phyloP scores from a whole-genome alignment of 2,329 filamentous ascomycete genomes.

The Raffaelea ambrosiae region DNA sequence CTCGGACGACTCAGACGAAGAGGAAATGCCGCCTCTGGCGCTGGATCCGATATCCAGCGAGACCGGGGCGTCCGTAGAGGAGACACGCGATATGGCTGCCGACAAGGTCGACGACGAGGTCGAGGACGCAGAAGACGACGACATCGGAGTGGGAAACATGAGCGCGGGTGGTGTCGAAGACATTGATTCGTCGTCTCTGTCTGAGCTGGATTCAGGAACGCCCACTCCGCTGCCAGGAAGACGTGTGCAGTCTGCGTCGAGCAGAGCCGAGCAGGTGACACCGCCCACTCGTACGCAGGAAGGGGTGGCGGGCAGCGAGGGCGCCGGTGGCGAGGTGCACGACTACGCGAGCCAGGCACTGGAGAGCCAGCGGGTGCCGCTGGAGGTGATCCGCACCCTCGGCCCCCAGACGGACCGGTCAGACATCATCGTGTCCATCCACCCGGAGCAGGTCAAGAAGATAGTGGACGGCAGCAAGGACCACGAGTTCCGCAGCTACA shows the following conservation, averaged over 20 bases:
- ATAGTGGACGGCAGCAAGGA: constrained; percentile 42
- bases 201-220: constrained; percentile 17
- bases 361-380: constrained; percentile 43
- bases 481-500: constrained; percentile 48
- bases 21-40: background rate
- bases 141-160: background rate
- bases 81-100: too few relatives aligned
- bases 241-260: too few relatives aligned
- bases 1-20: constrained; percentile 33
- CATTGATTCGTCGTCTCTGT: background rate
- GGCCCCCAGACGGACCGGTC: constrained; percentile 39
- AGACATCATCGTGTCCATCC: constrained; percentile 45
- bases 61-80: too few relatives aligned
- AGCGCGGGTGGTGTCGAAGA: background rate
- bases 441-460: constrained; percentile 34
- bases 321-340: too few relatives aligned
- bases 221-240: constrained; percentile 13
- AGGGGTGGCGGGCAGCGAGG: too few relatives aligned
- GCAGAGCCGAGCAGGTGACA: too few relatives aligned
- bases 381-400: constrained; percentile 38
- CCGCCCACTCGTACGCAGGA: too few relatives aligned
- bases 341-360: constrained; percentile 11
- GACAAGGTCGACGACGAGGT: too few relatives aligned
- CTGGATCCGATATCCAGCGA: too few relatives aligned
- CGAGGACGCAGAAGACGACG: too few relatives aligned